These are phyloP conservation scores for Microcyclosporella mali DNA, from an alignment of 2,329 filamentous ascomycete species.

Conservation along the genomic window DNA sequence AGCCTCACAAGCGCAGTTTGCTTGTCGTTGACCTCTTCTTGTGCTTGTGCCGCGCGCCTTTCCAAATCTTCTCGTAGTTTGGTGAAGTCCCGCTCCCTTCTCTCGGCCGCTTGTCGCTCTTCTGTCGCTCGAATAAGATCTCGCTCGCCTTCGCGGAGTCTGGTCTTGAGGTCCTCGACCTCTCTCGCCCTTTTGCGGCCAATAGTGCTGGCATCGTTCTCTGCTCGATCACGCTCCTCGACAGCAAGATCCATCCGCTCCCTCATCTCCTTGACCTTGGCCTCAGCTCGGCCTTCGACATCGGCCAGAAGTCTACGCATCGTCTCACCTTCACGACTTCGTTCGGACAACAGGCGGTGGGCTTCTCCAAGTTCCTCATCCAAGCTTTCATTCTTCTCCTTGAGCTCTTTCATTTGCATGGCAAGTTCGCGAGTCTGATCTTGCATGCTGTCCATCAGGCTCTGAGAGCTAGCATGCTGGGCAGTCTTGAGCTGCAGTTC, in stretches of 20 bases:
- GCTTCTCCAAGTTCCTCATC: slow-evolving; percentile 90
- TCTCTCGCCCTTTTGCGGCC: slow-evolving; percentile 73
- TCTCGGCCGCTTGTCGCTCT: slow-evolving; percentile 72
- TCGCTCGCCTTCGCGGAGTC: slow-evolving; percentile 74
- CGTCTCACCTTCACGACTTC: slow-evolving; percentile 85
- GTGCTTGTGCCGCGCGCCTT: slow-evolving; percentile 59
- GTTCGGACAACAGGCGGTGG: slow-evolving; percentile 76
- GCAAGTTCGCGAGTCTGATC: slow-evolving; percentile 84
- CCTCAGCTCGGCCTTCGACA: slow-evolving; percentile 75
- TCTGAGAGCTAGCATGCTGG: slow-evolving; percentile 79
- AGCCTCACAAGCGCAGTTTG: slow-evolving; percentile 71
- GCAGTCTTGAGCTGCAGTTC: slow-evolving; percentile 78
- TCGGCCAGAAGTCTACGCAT: slow-evolving; percentile 87
- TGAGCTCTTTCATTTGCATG: slow-evolving; percentile 84
- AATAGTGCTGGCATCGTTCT: slow-evolving; percentile 78
- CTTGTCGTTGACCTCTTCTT: slow-evolving; percentile 68
- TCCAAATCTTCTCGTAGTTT: slow-evolving; percentile 71
- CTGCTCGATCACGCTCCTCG: slow-evolving; percentile 88
- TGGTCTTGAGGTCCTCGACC: slow-evolving; percentile 75
- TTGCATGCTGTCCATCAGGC: slow-evolving; percentile 82
- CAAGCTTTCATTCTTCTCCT: slow-evolving; percentile 72
- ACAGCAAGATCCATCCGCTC: slow-evolving; percentile 80
- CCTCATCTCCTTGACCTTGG: slow-evolving; percentile 79
- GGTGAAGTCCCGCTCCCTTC: slow-evolving; percentile 67
- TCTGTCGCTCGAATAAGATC: slow-evolving; percentile 63